Conservation (phyloP, 306 rosid species). For the Rosa lucieae region DNA sequence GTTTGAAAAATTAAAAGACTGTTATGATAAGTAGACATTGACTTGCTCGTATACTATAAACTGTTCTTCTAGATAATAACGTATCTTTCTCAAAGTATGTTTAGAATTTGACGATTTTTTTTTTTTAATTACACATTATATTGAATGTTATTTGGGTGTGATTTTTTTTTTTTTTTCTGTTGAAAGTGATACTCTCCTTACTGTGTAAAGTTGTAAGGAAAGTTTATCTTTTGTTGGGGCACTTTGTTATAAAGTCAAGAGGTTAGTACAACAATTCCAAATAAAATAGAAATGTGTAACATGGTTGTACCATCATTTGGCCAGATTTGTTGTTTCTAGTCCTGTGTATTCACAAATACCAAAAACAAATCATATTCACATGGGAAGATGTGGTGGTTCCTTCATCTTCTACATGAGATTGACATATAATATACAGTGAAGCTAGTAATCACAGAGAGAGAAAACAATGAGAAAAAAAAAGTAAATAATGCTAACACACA, state of each 20-base stretch:
- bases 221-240: neutral
- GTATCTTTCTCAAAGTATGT: too few relatives aligned
- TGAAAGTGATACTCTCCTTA: neutral
- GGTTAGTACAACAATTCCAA: neutral
- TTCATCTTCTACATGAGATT: neutral
- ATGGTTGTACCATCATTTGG: constrained; percentile 2
- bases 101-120: neutral
- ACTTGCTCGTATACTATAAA: neutral
- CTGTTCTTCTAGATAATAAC: neutral
- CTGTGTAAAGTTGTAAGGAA: neutral
- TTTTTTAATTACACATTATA: neutral
- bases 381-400: neutral
- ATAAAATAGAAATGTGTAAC: neutral
- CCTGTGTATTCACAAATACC: neutral
- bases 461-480: too few relatives aligned
- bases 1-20: neutral
- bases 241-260: neutral
- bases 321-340: neutral
- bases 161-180: neutral
- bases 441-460: neutral
- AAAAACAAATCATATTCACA: constrained; percentile 3
- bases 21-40: neutral
- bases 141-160: neutral
- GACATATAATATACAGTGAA: neutral
- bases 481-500: too few relatives aligned